phyloP scores from a whole-genome alignment of 2,329 filamentous ascomycete species.

The Neoarthrinium moseri region DNA sequence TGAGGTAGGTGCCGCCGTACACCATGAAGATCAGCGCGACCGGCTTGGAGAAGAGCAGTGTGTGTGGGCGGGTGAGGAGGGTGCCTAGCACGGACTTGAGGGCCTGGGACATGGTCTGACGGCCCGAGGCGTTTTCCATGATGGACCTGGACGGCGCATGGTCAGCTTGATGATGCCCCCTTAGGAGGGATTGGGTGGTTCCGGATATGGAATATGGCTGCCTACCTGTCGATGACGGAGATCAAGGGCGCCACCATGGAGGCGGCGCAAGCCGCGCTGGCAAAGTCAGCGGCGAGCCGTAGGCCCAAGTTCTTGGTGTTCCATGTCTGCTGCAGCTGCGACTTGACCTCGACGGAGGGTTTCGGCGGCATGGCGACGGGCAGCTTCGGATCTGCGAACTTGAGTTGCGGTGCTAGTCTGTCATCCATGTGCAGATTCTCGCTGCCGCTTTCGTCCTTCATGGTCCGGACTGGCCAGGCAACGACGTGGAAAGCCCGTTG shows the following conservation, averaged over 20 bases:
- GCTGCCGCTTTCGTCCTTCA: too few relatives aligned
- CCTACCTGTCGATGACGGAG: slow-evolving; percentile 80
- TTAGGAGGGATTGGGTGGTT: neutral
- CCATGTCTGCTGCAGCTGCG: slow-evolving; percentile 46
- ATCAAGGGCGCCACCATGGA: slow-evolving; percentile 80
- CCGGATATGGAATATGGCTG: slow-evolving; percentile 1
- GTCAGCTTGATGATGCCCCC: neutral
- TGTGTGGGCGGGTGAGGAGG: slow-evolving; percentile 59
- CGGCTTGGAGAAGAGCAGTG: slow-evolving; percentile 62
- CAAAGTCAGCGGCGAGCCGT: slow-evolving; percentile 66
- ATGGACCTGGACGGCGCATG: slow-evolving; percentile 54
- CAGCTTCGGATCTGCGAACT: neutral
- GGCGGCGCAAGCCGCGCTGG: slow-evolving; percentile 70
- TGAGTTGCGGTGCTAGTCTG: slow-evolving; percentile 5
- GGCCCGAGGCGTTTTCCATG: slow-evolving; percentile 78
- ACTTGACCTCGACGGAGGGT: slow-evolving; percentile 6
- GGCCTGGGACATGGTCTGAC: slow-evolving; percentile 57
- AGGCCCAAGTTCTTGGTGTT: slow-evolving; percentile 72
- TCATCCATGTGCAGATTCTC: neutral
- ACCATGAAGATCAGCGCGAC: slow-evolving; percentile 70
- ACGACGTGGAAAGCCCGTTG: too few relatives aligned
- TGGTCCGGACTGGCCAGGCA: too few relatives aligned
- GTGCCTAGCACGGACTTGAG: slow-evolving; percentile 56
- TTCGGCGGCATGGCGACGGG: slow-evolving; percentile 2
- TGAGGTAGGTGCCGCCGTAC: slow-evolving; percentile 87